Evolutionary conservation across 2,329 filamentous ascomycete genomes (phyloP), one percentile per base, ranked within the genome.

Genomic region (Hysterium pulicare): DNA sequence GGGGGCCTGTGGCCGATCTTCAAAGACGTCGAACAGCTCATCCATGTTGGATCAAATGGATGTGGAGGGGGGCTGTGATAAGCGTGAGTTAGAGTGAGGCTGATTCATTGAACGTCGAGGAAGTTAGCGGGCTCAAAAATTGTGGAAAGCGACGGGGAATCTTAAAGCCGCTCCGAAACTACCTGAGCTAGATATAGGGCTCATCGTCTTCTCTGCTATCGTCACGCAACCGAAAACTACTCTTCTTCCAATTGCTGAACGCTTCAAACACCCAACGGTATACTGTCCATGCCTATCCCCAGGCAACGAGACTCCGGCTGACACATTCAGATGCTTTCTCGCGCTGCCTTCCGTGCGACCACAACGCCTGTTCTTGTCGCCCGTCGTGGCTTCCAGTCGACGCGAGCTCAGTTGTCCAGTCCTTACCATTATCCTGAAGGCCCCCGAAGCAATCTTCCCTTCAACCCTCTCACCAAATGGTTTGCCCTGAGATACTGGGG

Each of bases 351-450:
- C 74, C 84, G 86, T 70, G 72, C 78, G 69, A 71, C 69, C 55
- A 65, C 84, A 68, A 82, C 56, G 51, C 58, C 83, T 66, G 74
- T 79, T 54, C 71, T 83, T 67, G 77, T 90, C 75, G 80, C 84
- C 79, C 89, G 90, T 77, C 90, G 93, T 72, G 89, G 86, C 75
- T 96, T 98, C 85, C 86, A 90, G 72, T 83, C 88, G 65, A 94
- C 91, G 69, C 87, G 88, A 66, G 74, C 86, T 68, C 89, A 87
- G 71, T 75, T 95, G 69, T 81, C 78, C 61, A 94, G 88, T 69
- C 90, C 90, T 53, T 96, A 95, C 84, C 93, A 98, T 80, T 98
- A 98, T 78, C 86, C 91, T 60, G 91, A 97, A 78, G 93, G 91
- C 54, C 87, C 91, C 65, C 86, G 89, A 73, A 84, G 80, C 78